Evolutionary conservation across 2,329 filamentous ascomycete species (phyloP), one percentile per base, ranked within the genome.

Genomic region (Ophiostoma perfectum): DNA sequence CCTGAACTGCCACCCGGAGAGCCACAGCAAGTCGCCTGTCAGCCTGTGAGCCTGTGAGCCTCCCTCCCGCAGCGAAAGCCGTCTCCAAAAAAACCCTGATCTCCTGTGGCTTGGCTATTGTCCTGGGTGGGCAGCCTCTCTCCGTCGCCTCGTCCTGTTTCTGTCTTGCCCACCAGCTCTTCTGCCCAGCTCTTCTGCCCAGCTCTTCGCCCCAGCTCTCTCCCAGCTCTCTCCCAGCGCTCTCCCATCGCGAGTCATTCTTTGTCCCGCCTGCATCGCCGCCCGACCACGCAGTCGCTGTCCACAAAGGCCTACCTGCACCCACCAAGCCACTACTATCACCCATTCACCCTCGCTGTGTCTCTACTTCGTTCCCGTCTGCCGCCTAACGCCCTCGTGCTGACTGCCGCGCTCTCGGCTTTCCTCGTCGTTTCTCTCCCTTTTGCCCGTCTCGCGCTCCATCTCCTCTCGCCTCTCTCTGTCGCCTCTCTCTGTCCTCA

Each of bases 21-120:
- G 49, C n/a, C n/a, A n/a, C n/a, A n/a, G n/a, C n/a, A n/a, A n/a
- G n/a, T n/a, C n/a, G 27, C 27, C 27, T 27, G 27, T 27, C 27
- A 27, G 27, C 27, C 27, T 27, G 27, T 27, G 27, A 27, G 27
- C 27, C 27, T 27, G 27, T 55, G 49, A 55, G 49, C 49, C 49
- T 55, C 49, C 27, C 49, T 55, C 49, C 49, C 49, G 8, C 47
- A 27, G 27, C 16, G 18, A 55, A 27, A 55, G 49, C 49, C n/a
- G 49, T 55, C 49, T 14, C 14, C 49, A 55, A 27, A 55, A 27
- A 55, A 55, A 12, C 49, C 49, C 49, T 55, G n/a, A 55, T 55
- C 18, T 52, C 7, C 49, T 52, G 49, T 52, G 49, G 49, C 49
- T 55, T 55, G 49, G 49, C 49, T 55, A 18, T 18, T 55, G 27